Evolutionary conservation across 2,329 filamentous ascomycete genomes (phyloP).

Genomic region (Penicillium hesseltinei): DNA sequence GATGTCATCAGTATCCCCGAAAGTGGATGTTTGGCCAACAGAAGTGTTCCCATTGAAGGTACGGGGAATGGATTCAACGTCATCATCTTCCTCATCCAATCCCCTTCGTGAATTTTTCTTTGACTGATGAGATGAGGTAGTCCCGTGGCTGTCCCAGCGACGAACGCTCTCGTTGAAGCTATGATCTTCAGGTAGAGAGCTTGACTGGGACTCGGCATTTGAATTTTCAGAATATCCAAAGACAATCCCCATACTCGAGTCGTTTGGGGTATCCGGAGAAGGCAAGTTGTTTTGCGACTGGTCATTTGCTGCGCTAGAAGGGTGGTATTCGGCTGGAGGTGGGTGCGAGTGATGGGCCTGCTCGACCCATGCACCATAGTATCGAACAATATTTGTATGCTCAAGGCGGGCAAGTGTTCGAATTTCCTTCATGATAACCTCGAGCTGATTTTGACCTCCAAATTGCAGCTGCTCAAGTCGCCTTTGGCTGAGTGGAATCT

Average conservation of each 20-base stretch:
- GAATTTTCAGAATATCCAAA: slow-evolving; percentile 40
- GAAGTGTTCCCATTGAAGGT: slow-evolving; percentile 32
- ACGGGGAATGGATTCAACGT: slow-evolving; percentile 51
- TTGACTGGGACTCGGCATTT: slow-evolving; percentile 21
- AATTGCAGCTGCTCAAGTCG: slow-evolving; percentile 53
- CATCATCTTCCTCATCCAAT: slow-evolving; percentile 46
- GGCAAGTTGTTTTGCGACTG: slow-evolving; percentile 14
- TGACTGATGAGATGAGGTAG: slow-evolving; percentile 42
- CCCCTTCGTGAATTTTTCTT: slow-evolving; percentile 41
- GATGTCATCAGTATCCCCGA: slow-evolving; percentile 38
- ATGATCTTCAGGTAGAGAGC: slow-evolving; percentile 19
- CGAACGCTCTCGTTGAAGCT: slow-evolving; percentile 21
- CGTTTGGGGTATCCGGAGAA: slow-evolving; percentile 21
- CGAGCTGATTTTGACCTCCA: slow-evolving; percentile 53
- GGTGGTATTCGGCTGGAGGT: slow-evolving; percentile 13
- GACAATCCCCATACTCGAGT: slow-evolving; percentile 40
- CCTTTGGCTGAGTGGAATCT: slow-evolving; percentile 57
- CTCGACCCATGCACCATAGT: slow-evolving; percentile 66
- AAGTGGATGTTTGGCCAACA: slow-evolving; percentile 35
- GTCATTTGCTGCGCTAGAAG: slow-evolving; percentile 13
- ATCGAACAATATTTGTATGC: slow-evolving; percentile 65
- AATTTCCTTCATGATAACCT: slow-evolving; percentile 59
- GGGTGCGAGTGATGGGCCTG: slow-evolving; percentile 29
- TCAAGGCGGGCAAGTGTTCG: slow-evolving; percentile 61
- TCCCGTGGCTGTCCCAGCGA: slow-evolving; percentile 36